These are phyloP conservation scores for Atkinsonella texensis DNA, from an alignment of 2,329 filamentous ascomycete genomes.

Conservation along the genomic window DNA sequence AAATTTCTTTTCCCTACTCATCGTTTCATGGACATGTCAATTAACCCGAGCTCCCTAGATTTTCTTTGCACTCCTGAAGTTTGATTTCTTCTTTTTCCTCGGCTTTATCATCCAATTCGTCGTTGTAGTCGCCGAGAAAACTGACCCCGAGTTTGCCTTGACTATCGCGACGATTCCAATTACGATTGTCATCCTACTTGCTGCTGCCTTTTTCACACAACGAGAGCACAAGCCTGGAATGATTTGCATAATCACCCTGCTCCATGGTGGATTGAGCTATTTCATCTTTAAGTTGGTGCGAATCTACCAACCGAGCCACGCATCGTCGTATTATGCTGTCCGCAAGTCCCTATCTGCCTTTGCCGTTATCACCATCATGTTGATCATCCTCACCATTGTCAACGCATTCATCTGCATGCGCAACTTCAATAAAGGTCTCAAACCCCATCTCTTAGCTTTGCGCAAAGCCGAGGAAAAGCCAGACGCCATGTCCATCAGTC, in stretches of 20 bases:
- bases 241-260: constrained; percentile 66
- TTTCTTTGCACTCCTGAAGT: constrained; percentile 94
- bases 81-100: constrained; percentile 99
- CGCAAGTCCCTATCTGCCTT: constrained; percentile 83
- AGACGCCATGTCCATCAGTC: constrained; percentile 42
- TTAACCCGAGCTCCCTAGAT: constrained; percentile 44
- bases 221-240: constrained; percentile 74
- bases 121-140: constrained; percentile 66
- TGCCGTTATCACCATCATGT: constrained; percentile 78
- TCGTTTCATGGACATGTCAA: too few relatives aligned
- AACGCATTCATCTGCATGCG: constrained; percentile 78
- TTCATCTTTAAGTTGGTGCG: constrained; percentile 97
- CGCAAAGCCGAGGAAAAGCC: constrained; percentile 40
- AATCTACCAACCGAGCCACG: constrained; percentile 64
- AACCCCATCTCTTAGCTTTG: constrained; percentile 62
- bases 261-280: constrained; percentile 81
- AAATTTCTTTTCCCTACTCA: neutral
- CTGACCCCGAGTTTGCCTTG: constrained; percentile 66
- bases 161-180: constrained; percentile 85
- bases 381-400: constrained; percentile 79
- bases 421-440: constrained; percentile 86
- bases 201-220: constrained; percentile 74
- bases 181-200: constrained; percentile 77
- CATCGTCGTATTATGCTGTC: constrained; percentile 59
- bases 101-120: constrained; percentile 97